phyloP scores from a whole-genome alignment of 176 grass and related monocot species.

The Raddia distichophylla region DNA sequence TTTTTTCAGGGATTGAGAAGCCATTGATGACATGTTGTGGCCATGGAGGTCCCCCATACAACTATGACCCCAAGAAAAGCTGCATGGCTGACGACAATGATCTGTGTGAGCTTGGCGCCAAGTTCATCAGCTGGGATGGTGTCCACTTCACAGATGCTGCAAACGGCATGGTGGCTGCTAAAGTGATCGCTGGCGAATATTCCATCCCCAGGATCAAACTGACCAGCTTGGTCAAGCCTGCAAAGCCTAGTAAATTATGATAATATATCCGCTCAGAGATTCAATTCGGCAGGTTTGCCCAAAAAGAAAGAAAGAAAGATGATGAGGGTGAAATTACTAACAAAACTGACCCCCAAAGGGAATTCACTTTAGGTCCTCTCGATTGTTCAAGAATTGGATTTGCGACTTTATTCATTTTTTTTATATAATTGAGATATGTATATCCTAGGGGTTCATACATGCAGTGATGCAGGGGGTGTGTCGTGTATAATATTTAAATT shows the following conservation, averaged over 20 bases:
- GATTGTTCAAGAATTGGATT: neutral
- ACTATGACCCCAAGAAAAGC: slow-evolving; percentile 53
- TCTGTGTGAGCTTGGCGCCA: slow-evolving; percentile 62
- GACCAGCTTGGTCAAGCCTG: slow-evolving; percentile 45
- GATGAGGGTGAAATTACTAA: slow-evolving; percentile 47
- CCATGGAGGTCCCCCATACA: slow-evolving; percentile 83
- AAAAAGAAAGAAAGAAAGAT: neutral
- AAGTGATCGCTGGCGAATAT: slow-evolving; percentile 57
- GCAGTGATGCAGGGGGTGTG: slow-evolving; percentile 20
- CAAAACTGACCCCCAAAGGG: slow-evolving; percentile 40
- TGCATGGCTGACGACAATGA: slow-evolving; percentile 49
- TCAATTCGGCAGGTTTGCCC: neutral
- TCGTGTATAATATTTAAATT: slow-evolving; percentile 22
- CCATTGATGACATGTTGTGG: slow-evolving; percentile 84
- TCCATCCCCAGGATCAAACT: slow-evolving; percentile 63
- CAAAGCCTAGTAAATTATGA: slow-evolving; percentile 43
- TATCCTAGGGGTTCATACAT: slow-evolving; percentile 43
- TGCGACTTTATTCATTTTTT: neutral
- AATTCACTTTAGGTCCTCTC: slow-evolving; percentile 38
- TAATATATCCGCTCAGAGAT: neutral
- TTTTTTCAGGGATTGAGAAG: slow-evolving; percentile 69
- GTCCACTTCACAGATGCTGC: slow-evolving; percentile 83
- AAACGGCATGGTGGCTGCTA: slow-evolving; percentile 59
- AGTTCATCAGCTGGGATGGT: slow-evolving; percentile 90
- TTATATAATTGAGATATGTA: slow-evolving; percentile 43